Conservation (phyloP, 1,284 basidiomycete species). For the Naganishia sp. region DNA sequence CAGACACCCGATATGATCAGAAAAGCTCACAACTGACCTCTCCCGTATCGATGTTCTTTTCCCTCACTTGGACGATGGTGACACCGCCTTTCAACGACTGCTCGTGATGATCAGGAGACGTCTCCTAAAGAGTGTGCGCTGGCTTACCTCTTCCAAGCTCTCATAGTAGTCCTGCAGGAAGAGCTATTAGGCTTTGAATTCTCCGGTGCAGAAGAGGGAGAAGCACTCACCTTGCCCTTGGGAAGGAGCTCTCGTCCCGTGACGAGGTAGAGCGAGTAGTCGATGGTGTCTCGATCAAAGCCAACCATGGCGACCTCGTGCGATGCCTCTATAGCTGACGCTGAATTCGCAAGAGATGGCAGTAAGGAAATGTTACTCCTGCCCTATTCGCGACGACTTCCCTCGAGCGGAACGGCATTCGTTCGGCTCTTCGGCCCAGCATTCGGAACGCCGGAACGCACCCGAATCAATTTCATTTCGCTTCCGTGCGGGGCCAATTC, state of each 20-base stretch:
- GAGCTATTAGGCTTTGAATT: background rate
- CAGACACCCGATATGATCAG: no score
- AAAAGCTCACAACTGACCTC: conserved; percentile 56
- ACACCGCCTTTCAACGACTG: conserved; percentile 81
- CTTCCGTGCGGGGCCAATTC: no score
- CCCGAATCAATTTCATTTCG: no score
- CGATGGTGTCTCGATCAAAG: conserved; percentile 51
- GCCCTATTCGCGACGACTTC: no score
- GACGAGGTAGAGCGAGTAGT: conserved; percentile 83
- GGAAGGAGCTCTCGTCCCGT: conserved; percentile 79
- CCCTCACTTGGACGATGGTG: conserved; percentile 83
- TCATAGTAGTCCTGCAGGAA: conserved; percentile 67
- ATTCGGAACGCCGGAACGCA: no score
- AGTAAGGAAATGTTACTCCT: no score
- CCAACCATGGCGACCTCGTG: conserved; percentile 13
- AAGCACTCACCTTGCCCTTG: conserved; percentile 65
- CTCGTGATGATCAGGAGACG: conserved; percentile 1
- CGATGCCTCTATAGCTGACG: no score
- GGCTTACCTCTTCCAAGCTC: conserved; percentile 70
- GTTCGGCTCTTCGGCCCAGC: no score
- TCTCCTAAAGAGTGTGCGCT: background rate
- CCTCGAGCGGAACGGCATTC: no score
- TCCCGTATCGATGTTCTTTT: conserved; percentile 75
- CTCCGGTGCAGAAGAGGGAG: background rate
- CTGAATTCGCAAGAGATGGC: no score